Conservation (phyloP, 371 early-diverging fungal species). For the Mucor lusitanicus region DNA sequence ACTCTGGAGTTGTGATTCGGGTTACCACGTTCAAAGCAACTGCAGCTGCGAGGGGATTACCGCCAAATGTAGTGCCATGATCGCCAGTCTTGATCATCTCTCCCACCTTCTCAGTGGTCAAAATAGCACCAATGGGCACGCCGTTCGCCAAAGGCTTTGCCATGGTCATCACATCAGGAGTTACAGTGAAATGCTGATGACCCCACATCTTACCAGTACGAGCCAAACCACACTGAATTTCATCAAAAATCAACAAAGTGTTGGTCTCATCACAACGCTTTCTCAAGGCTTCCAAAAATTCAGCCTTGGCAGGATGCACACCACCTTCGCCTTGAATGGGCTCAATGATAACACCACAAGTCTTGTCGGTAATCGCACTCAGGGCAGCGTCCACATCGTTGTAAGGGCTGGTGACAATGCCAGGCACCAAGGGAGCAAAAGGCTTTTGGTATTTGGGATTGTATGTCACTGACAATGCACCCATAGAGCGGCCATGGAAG, state of each 20-base stretch:
- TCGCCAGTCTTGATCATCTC: slow-evolving; percentile 80
- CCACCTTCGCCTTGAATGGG: slow-evolving; percentile 98
- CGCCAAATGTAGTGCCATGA: slow-evolving; percentile 91
- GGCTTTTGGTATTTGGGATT: slow-evolving; percentile 91
- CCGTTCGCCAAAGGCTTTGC: slow-evolving; percentile 97
- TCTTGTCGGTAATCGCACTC: slow-evolving; percentile 67
- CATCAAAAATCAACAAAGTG: slow-evolving; percentile 91
- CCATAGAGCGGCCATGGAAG: slow-evolving; percentile 96
- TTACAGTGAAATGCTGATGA: slow-evolving; percentile 69
- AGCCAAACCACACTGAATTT: slow-evolving; percentile 97
- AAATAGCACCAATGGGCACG: slow-evolving; percentile 92
- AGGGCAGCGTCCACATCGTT: slow-evolving; percentile 70
- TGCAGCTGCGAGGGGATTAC: slow-evolving; percentile 84
- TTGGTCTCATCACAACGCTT: slow-evolving; percentile 79
- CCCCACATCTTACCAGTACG: slow-evolving; percentile 92
- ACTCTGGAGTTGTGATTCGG: slow-evolving; percentile 69
- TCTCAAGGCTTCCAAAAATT: slow-evolving; percentile 78
- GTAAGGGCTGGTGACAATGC: slow-evolving; percentile 69
- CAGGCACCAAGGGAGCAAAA: slow-evolving; percentile 88
- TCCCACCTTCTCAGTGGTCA: slow-evolving; percentile 79
- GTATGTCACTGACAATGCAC: slow-evolving; percentile 90
- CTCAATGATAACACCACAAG: slow-evolving; percentile 93
- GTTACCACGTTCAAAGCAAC: slow-evolving; percentile 72
- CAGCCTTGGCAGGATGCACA: slow-evolving; percentile 66
- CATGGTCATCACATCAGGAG: slow-evolving; percentile 91